These are phyloP conservation scores for Debaryomycetaceae sp. DNA, from an alignment of 1,139 yeast species.

Conservation along the genomic window DNA sequence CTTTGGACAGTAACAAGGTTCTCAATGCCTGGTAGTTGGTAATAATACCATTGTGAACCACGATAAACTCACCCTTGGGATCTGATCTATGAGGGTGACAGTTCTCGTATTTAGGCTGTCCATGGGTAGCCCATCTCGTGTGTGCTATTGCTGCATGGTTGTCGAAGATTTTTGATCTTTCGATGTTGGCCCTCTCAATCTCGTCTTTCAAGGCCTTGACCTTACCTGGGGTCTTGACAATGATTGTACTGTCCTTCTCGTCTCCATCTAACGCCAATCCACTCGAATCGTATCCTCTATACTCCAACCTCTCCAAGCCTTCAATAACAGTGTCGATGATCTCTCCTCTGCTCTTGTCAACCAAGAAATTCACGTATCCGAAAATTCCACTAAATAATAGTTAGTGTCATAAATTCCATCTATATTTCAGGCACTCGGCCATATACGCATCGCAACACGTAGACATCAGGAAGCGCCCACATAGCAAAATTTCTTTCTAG, in stretches of 20 bases:
- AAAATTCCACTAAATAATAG: constrained; percentile 88
- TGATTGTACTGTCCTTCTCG: constrained; percentile 40
- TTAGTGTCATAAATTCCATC: too few species aligned
- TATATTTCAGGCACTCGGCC: too few species aligned
- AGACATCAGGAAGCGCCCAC: too few species aligned
- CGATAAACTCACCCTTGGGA: constrained; percentile 73
- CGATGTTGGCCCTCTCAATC: constrained; percentile 53
- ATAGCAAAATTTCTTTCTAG: too few species aligned
- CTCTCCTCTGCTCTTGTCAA: constrained; percentile 88
- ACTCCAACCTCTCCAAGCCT: constrained; percentile 90
- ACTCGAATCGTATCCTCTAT: constrained; percentile 97
- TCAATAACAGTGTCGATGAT: constrained; percentile 85
- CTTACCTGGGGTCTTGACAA: constrained; percentile 88
- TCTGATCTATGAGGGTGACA: constrained; percentile 98
- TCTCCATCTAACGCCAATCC: constrained; percentile 96
- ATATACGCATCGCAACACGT: too few species aligned
- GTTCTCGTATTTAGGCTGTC: constrained; percentile 80
- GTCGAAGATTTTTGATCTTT: constrained; percentile 63
- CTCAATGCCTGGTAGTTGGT: constrained; percentile 91
- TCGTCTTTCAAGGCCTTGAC: constrained; percentile 77
- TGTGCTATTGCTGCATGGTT: constrained; percentile 97
- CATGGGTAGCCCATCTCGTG: constrained; percentile 99
- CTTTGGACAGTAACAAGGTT: constrained; percentile 75
- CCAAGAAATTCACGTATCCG: constrained; percentile 95
- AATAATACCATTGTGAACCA: constrained; percentile 97